phyloP scores from a whole-genome alignment of 192 early-diverging fungal species.

The Coemansia sp. region DNA sequence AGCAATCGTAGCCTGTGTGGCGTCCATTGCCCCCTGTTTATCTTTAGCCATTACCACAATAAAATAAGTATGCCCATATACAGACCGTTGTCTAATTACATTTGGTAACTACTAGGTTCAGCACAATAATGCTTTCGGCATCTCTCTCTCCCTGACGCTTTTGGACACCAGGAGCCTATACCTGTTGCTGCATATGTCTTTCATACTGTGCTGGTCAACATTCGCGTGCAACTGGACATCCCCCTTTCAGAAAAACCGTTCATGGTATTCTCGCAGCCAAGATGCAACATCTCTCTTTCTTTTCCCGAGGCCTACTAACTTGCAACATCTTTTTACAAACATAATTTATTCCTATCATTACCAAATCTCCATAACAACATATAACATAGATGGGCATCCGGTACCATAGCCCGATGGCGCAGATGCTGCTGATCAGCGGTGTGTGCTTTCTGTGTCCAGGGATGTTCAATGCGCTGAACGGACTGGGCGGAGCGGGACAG shows the following conservation, averaged over 20 bases:
- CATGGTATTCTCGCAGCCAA: too few relatives aligned
- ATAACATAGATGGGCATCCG: conserved; percentile 1
- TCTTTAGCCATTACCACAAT: background rate
- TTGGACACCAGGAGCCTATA: too few relatives aligned
- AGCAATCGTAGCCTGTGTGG: background rate
- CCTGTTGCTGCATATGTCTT: too few relatives aligned
- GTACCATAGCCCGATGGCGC: conserved; percentile 62
- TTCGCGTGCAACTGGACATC: too few relatives aligned
- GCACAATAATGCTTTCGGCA: background rate
- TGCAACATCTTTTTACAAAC: too few relatives aligned
- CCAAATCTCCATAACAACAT: background rate
- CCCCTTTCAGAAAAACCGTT: too few relatives aligned
- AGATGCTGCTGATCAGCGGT: conserved; percentile 67
- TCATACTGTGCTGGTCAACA: too few relatives aligned
- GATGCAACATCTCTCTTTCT: too few relatives aligned
- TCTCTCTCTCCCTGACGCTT: background rate
- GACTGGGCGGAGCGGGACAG: conserved; percentile 69
- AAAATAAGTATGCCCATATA: background rate
- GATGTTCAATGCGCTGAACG: conserved; percentile 73
- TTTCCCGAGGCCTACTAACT: too few relatives aligned
- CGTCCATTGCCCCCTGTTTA: background rate
- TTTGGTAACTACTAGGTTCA: too few relatives aligned
- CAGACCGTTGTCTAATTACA: too few relatives aligned
- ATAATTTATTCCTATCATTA: background rate
- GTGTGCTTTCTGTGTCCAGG: conserved; percentile 78